A percentile compares a stretch with the other conserved stretches of the same genome.
phyloP scores from a whole-genome alignment of 768 basidiomycete species.

The Mycena rosella region DNA sequence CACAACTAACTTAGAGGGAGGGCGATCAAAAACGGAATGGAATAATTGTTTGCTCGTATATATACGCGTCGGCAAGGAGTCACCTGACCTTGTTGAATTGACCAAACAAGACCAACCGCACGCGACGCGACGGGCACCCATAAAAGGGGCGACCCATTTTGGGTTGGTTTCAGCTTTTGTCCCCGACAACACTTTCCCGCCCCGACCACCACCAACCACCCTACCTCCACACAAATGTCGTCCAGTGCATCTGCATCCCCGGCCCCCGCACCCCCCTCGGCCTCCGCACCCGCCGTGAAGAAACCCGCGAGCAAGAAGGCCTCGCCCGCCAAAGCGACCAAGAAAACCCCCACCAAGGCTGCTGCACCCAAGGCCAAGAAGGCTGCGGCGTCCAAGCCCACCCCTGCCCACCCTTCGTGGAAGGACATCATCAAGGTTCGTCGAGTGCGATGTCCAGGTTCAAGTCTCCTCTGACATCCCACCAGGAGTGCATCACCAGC shows the following conservation, averaged over 20 bases:
- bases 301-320: constrained; percentile 45
- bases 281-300: background rate
- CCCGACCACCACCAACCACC: constrained; percentile 2
- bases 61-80: background rate
- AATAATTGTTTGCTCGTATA: no score
- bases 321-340: constrained; percentile 50
- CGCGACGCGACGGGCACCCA: background rate
- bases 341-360: constrained; percentile 54
- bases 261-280: constrained; percentile 22
- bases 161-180: constrained; percentile 15
- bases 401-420: constrained; percentile 62
- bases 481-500: constrained; percentile 78
- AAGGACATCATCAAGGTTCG: constrained; percentile 67
- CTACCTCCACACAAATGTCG: constrained; percentile 25
- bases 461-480: background rate
- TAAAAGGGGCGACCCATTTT: background rate
- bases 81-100: background rate
- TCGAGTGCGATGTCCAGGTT: constrained; percentile 8
- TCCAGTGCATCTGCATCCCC: constrained; percentile 31
- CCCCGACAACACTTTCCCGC: background rate
- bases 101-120: background rate
- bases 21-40: no score
- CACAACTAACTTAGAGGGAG: background rate
- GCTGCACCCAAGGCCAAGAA: constrained; percentile 29
- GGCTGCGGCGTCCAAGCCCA: constrained; percentile 27